Evolutionary conservation across 129 eudicot species (phyloP).

Genomic region (Flaveria robusta): DNA sequence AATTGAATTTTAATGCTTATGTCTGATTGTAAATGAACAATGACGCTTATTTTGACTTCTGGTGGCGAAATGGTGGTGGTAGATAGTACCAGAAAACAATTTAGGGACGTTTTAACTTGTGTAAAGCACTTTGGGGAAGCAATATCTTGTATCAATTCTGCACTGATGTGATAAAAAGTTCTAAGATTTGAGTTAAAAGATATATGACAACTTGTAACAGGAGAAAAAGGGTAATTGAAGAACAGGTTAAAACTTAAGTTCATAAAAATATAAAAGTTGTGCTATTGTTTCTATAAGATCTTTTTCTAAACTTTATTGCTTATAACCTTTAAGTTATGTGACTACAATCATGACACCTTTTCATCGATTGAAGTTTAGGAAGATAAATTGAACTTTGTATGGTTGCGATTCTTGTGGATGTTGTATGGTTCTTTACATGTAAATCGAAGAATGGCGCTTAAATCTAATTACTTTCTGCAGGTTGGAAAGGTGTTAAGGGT

Average conservation of each 20-base stretch:
- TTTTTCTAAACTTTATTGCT: too few species aligned
- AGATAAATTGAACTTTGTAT: background rate
- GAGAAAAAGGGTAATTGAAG: background rate
- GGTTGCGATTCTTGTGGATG: background rate
- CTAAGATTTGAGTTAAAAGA: background rate
- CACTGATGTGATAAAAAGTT: background rate
- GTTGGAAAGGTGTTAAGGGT: constrained; percentile 87
- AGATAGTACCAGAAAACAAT: constrained; percentile 2
- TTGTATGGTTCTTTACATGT: background rate
- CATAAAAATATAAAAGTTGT: too few species aligned
- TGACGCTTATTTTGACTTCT: background rate
- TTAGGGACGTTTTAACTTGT: background rate
- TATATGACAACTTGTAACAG: background rate
- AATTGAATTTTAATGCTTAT: background rate
- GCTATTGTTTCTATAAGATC: too few species aligned
- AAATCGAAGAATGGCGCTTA: constrained; percentile 1
- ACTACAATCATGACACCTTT: background rate
- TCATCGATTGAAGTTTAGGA: background rate
- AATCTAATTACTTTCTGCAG: constrained; percentile 38
- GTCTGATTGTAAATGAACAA: background rate
- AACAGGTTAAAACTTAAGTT: background rate
- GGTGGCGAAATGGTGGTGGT: background rate
- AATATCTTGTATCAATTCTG: background rate
- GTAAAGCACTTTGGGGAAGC: background rate
- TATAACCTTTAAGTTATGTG: background rate